phyloP scores from a whole-genome alignment of 192 early-diverging fungal genomes.

The Diversispora epigaea region DNA sequence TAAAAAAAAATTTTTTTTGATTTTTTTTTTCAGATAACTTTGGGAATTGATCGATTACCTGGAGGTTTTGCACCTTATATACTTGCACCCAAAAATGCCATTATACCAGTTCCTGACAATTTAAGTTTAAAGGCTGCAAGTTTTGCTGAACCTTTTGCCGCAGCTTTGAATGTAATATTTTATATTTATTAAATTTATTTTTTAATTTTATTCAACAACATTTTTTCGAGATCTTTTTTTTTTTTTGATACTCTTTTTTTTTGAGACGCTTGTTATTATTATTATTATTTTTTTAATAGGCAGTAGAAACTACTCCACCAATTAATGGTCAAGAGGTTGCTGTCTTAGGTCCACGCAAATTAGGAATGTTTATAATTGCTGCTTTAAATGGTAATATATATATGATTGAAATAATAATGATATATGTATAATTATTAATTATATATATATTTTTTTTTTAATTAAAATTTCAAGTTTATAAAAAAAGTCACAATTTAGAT shows the following conservation, averaged over 20 bases:
- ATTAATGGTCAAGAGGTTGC: not conserved
- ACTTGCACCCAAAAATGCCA: conserved; percentile 3
- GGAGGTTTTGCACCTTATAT: conserved; percentile 13
- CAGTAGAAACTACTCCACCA: conserved; percentile 5
- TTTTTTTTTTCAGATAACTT: conserved; percentile 8
- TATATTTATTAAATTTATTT: not conserved
- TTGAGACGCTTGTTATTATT: too few species aligned
- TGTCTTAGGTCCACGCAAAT: conserved; percentile 6
- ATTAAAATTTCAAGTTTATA: not conserved
- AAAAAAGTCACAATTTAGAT: not conserved
- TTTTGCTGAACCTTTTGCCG: conserved; percentile 4
- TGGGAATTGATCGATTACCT: not conserved
- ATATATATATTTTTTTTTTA: not conserved
- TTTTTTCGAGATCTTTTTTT: not conserved
- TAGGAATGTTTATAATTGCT: conserved; percentile 7
- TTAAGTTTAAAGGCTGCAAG: not conserved
- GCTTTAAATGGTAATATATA: conserved; percentile 13
- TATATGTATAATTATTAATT: not conserved
- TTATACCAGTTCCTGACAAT: not conserved
- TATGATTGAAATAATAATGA: not conserved
- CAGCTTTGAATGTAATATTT: not conserved
- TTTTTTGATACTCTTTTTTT: not conserved
- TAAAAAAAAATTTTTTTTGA: not conserved
- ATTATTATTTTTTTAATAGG: too few species aligned
- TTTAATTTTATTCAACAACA: not conserved